A percentile compares a stretch with the other conserved stretches of the same genome.
Evolutionary conservation across 148 eudicot species (phyloP).

Genomic region (Dysphania ambrosioides): DNA sequence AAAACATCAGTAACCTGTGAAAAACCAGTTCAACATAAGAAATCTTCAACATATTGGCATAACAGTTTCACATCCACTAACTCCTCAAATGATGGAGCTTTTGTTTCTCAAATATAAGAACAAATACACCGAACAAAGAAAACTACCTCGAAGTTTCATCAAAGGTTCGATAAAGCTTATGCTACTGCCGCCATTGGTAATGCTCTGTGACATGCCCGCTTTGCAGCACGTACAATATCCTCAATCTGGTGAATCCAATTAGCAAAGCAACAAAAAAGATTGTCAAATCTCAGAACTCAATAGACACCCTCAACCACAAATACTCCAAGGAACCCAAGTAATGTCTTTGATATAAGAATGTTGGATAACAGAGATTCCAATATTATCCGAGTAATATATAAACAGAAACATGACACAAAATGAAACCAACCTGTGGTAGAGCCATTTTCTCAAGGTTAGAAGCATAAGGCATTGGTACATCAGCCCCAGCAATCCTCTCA

Average conservation of each 20-base stretch:
- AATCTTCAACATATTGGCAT: background rate
- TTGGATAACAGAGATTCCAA: background rate
- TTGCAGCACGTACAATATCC: constrained; percentile 79
- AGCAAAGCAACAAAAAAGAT: background rate
- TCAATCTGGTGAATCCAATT: constrained; percentile 43
- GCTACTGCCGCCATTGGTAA: constrained; percentile 61
- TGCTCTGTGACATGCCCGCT: constrained; percentile 67
- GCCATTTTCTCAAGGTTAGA: constrained; percentile 72
- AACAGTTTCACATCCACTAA: background rate
- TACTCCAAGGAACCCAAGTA: background rate
- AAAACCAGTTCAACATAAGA: background rate
- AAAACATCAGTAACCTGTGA: background rate
- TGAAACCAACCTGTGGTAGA: constrained; percentile 56
- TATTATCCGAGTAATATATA: background rate
- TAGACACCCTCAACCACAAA: background rate
- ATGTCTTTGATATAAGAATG: background rate
- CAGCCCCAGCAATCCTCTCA: constrained; percentile 68
- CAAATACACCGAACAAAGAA: background rate
- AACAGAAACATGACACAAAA: constrained; percentile 3
- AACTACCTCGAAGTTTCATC: constrained; percentile 6
- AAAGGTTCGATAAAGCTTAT: constrained; percentile 15
- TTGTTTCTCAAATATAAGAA: background rate
- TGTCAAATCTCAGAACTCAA: background rate
- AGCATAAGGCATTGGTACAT: constrained; percentile 77
- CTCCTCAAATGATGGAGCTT: background rate